Conservation (phyloP, 345 rosid species). For the Rhizophora apiculata region DNA sequence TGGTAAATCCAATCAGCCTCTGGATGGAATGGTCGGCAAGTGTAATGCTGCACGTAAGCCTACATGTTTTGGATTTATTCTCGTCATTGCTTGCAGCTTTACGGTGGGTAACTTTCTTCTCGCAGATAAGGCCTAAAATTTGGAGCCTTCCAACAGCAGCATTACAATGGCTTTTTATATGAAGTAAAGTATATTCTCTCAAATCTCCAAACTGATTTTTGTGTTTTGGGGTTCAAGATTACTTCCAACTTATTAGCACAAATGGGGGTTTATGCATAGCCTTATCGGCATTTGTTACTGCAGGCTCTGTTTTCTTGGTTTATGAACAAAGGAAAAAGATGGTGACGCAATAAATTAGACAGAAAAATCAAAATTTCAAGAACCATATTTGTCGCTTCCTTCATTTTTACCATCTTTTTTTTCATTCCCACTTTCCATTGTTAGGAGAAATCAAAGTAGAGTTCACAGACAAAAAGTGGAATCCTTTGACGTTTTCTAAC, state of each 20-base stretch:
- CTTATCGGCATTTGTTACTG: too few relatives aligned
- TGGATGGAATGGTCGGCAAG: neutral
- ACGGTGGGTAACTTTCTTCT: neutral
- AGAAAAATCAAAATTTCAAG: too few relatives aligned
- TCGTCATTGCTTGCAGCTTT: neutral
- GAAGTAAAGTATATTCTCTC: too few relatives aligned
- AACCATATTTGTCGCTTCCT: neutral
- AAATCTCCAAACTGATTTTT: too few relatives aligned
- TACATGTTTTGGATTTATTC: neutral
- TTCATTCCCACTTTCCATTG: neutral
- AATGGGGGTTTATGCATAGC: too few relatives aligned
- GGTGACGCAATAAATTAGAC: too few relatives aligned
- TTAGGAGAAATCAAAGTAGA: neutral
- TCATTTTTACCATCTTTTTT: neutral
- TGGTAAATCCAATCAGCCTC: neutral
- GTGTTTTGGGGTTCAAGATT: too few relatives aligned
- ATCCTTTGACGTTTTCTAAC: neutral
- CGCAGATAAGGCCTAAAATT: neutral
- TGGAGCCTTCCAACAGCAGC: too few relatives aligned
- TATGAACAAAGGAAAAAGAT: too few relatives aligned
- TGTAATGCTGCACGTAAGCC: neutral
- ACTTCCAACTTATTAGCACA: too few relatives aligned
- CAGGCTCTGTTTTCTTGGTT: too few relatives aligned
- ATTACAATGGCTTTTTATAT: too few relatives aligned
- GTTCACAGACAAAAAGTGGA: neutral